Base-by-base conservation (phyloP, 2,329 filamentous ascomycete genomes). In the Ciborinia camelliae region DNA sequence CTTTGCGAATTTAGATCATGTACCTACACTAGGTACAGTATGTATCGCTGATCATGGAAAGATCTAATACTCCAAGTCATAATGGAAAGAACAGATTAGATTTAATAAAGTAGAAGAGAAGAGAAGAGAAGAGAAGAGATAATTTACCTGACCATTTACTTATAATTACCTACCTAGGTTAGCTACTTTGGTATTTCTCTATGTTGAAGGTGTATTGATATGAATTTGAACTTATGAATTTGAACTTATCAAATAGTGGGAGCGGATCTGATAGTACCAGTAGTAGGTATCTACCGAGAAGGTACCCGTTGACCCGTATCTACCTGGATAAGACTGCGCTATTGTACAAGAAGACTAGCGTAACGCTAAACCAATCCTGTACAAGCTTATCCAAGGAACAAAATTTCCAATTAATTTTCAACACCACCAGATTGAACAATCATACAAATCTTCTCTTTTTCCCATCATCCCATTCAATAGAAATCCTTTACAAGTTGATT, bases 391-490 rank as follows among this genome's bases (percentile, higher is more conserved):
- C 20, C 28, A 63, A 48, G 39, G 14, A 47, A 57, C 41, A 55
- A 63, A 63, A 57, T 47, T 63, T 18, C 23, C 43, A 60, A 57
- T 45, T 57, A 45, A 45, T 48, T 63, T 63, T 47, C 20, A 26
- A n/a, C 23, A 50, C 45, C 30, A 35, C 39, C 23, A 7, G 50
- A 12, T 20, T 35, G 12, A 26, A 47, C 15, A 26, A 26, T 14
- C 26, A 45, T 48, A n/a, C n/a, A 35, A 55, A 55, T 47, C 41
- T 47, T 50, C 12, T 30, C 26, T 37, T 41, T 51, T 35, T 45
- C 20, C 23, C 20, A n/a, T 18, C 39, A n/a, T 26, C 41, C 39
- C 51, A 58, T 28, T 30, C 8, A 30, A 55, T 18, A 63, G 30
- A 37, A 47, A 63, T 58, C 52, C 23, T 48, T 58, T n/a, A 18